Conservation (phyloP, 495 filamentous ascomycete genomes). For the Podospora comata region DNA sequence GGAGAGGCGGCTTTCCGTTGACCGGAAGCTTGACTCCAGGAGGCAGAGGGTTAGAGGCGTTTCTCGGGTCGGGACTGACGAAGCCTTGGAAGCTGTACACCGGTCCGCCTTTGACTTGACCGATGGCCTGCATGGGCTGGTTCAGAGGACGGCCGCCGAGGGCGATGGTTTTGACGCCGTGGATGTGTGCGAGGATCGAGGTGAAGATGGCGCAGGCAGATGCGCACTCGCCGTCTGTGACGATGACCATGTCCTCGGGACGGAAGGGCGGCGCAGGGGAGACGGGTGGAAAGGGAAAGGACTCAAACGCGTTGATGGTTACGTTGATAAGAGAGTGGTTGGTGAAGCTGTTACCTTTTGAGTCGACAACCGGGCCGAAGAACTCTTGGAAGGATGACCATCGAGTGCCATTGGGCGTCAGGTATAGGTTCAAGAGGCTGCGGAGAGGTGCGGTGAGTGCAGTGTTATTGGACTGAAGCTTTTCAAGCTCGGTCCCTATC, state of each 20-base stretch:
- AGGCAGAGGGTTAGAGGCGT: neutral
- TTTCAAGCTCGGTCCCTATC: slow-evolving; percentile 6
- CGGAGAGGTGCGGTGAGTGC: neutral
- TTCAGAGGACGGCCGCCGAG: slow-evolving; percentile 57
- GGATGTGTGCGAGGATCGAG: slow-evolving; percentile 54
- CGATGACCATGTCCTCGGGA: slow-evolving; percentile 43
- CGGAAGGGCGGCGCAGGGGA: slow-evolving; percentile 17
- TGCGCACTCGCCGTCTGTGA: slow-evolving; percentile 61
- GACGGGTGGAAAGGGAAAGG: neutral
- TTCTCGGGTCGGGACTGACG: neutral
- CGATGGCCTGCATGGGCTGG: slow-evolving; percentile 61
- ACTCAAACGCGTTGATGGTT: neutral
- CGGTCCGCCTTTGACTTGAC: slow-evolving; percentile 55
- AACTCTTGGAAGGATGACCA: slow-evolving; percentile 11
- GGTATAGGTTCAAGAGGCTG: no score
- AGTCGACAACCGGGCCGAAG: slow-evolving; percentile 9
- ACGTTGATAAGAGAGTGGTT: neutral
- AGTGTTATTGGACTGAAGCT: slow-evolving; percentile 1
- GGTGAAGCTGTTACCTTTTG: slow-evolving; percentile 8
- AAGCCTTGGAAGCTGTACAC: slow-evolving; percentile 1
- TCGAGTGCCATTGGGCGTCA: neutral
- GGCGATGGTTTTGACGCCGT: slow-evolving; percentile 56
- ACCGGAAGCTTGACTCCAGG: neutral
- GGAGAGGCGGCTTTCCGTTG: slow-evolving; percentile 6
- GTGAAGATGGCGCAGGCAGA: slow-evolving; percentile 62